A percentile compares a stretch with the other conserved stretches of the same genome.
Evolutionary conservation across 2,329 filamentous ascomycete species (phyloP).

Genomic region (Paraphoma chrysanthemicola): DNA sequence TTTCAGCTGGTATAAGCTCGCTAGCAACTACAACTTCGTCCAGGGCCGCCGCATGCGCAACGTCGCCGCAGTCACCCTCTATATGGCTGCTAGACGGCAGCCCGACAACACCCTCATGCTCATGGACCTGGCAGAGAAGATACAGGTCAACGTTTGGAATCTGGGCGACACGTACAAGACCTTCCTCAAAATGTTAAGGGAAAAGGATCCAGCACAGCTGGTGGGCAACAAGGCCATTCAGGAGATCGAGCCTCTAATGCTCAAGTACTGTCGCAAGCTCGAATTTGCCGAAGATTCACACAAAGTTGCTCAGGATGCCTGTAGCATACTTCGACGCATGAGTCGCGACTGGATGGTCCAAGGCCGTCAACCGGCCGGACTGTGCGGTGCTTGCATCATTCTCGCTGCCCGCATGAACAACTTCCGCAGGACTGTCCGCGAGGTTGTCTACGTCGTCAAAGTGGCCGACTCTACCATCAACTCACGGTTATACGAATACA

Average conservation of each 20-base stretch:
- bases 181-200: constrained; percentile 70
- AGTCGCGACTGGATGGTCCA: constrained; percentile 97
- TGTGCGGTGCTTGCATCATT: constrained; percentile 92
- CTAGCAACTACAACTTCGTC: constrained; percentile 66
- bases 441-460: constrained; percentile 98
- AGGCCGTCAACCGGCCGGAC: constrained; percentile 88
- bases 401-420: constrained; percentile 98
- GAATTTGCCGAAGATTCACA: constrained; percentile 85
- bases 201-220: constrained; percentile 61
- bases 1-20: constrained; percentile 52
- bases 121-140: constrained; percentile 90
- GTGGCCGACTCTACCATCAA: constrained; percentile 93
- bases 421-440: constrained; percentile 87
- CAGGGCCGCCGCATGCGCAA: constrained; percentile 79
- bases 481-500: constrained; percentile 91
- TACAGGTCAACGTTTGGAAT: constrained; percentile 87
- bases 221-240: constrained; percentile 61
- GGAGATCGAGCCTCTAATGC: constrained; percentile 88
- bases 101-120: constrained; percentile 86
- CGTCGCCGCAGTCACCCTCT: constrained; percentile 89
- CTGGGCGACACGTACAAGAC: constrained; percentile 90
- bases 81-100: constrained; percentile 82
- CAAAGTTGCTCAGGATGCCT: constrained; percentile 86
- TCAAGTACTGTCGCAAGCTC: constrained; percentile 87
- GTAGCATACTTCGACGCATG: constrained; percentile 89